These are phyloP conservation scores for Wickerhamomyces sp. DNA, from an alignment of 1,139 yeast species.

Conservation along the genomic window DNA sequence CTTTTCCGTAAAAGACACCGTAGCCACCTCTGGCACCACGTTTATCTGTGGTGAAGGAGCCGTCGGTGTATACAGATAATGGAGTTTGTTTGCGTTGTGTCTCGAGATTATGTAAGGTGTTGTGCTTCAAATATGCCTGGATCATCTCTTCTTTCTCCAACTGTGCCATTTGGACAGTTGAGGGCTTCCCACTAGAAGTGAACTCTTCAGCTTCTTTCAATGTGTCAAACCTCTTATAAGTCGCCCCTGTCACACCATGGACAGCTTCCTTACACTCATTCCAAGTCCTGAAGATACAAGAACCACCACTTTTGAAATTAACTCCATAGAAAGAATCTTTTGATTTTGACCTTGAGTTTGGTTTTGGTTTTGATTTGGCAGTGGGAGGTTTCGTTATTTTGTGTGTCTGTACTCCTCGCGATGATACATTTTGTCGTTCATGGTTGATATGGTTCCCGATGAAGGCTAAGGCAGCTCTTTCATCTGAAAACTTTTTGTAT, in stretches of 20 bases:
- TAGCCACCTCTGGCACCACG: constrained; percentile 54
- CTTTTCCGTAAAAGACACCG: constrained; percentile 65
- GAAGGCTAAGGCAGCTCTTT: not conserved
- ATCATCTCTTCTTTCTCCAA: constrained; percentile 2
- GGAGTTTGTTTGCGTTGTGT: constrained; percentile 5
- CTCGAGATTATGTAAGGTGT: constrained; percentile 3
- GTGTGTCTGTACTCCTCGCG: too few relatives aligned
- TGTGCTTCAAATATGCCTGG: constrained; percentile 2
- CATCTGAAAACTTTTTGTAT: constrained; percentile 34
- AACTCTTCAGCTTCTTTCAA: constrained; percentile 33
- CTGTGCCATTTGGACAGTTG: constrained; percentile 5
- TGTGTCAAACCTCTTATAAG: constrained; percentile 41
- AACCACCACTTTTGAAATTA: constrained; percentile 35
- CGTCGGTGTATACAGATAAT: constrained; percentile 55
- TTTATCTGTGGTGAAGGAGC: constrained; percentile 42
- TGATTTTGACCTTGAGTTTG: not conserved
- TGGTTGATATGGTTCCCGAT: too few relatives aligned
- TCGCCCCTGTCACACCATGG: constrained; percentile 39
- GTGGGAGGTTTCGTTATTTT: too few relatives aligned
- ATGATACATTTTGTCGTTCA: too few relatives aligned
- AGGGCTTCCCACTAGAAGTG: too few relatives aligned
- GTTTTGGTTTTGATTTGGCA: not conserved
- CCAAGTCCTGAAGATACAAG: constrained; percentile 41
- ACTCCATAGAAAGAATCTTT: constrained; percentile 25
- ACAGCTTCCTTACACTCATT: constrained; percentile 38